These are phyloP conservation scores for Ganoderma boninense DNA, from an alignment of 1,284 basidiomycete species.

Conservation along the genomic window DNA sequence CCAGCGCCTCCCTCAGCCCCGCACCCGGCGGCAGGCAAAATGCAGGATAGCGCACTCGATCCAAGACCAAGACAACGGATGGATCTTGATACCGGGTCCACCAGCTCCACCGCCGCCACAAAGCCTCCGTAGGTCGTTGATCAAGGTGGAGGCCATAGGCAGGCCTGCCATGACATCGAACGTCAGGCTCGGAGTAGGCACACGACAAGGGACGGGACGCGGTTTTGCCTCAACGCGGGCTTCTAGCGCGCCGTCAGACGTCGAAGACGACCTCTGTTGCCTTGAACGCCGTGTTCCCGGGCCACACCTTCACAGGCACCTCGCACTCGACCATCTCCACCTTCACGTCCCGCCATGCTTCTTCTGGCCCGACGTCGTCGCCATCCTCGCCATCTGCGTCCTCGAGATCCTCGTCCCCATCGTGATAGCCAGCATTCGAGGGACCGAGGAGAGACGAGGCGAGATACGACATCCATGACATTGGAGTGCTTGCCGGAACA, in stretches of 20 bases:
- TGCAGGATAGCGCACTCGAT: constrained; percentile 1
- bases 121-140: background rate
- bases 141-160: background rate
- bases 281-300: constrained; percentile 89
- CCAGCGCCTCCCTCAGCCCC: background rate
- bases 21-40: constrained; percentile 6
- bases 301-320: constrained; percentile 88
- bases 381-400: constrained; percentile 57
- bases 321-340: constrained; percentile 91
- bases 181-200: constrained; percentile 8
- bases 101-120: background rate
- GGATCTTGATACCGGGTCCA: background rate
- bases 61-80: constrained; percentile 2
- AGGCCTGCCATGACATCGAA: background rate
- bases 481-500: constrained; percentile 40
- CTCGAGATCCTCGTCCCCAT: constrained; percentile 56
- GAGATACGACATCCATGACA: constrained; percentile 64
- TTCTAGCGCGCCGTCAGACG: constrained; percentile 49
- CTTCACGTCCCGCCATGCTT: constrained; percentile 68
- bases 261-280: constrained; percentile 82
- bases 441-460: constrained; percentile 59
- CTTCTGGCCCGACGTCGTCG: constrained; percentile 64
- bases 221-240: constrained; percentile 9
- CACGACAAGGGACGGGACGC: constrained; percentile 2
- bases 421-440: constrained; percentile 60